These are phyloP conservation scores for Microbotryum scabiosae DNA, from an alignment of 1,284 basidiomycete species.

Conservation along the genomic window DNA sequence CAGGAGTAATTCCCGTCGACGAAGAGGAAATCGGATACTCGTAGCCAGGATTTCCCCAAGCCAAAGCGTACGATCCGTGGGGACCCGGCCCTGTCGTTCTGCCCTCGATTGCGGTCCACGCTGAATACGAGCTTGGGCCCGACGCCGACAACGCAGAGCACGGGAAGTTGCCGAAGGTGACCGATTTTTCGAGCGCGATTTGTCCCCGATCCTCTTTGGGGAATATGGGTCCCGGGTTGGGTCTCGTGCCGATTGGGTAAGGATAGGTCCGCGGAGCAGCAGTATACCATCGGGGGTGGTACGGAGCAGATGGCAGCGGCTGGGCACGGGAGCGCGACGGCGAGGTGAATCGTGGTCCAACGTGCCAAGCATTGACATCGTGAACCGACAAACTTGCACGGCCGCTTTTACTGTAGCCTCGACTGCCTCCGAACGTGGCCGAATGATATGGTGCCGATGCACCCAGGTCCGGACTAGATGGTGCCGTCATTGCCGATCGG, in stretches of 20 bases:
- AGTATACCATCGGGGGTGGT: background rate
- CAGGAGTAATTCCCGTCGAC: too few species aligned
- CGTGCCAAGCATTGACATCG: background rate
- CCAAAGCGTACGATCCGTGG: too few species aligned
- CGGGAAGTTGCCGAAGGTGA: slow-evolving; percentile 30
- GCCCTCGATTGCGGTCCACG: background rate
- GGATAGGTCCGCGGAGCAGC: background rate
- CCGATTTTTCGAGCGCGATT: slow-evolving; percentile 20
- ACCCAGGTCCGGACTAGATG: slow-evolving; percentile 23
- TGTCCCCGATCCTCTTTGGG: slow-evolving; percentile 25
- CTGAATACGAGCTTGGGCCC: slow-evolving; percentile 18
- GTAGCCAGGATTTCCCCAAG: too few species aligned
- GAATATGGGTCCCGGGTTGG: slow-evolving; percentile 22
- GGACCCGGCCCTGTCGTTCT: too few species aligned
- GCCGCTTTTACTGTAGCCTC: background rate
- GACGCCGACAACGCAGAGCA: slow-evolving; percentile 8
- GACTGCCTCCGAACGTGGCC: background rate
- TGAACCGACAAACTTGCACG: background rate
- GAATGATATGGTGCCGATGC: slow-evolving; percentile 14
- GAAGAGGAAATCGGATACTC: too few species aligned
- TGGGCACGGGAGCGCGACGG: too few species aligned
- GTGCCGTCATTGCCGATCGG: slow-evolving; percentile 18
- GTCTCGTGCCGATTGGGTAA: too few species aligned
- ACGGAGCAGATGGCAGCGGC: background rate
- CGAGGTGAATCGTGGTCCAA: background rate